These are phyloP conservation scores for Nitzschia inconspicua DNA, from an alignment of 108 stramenopile species.

Conservation along the genomic window DNA sequence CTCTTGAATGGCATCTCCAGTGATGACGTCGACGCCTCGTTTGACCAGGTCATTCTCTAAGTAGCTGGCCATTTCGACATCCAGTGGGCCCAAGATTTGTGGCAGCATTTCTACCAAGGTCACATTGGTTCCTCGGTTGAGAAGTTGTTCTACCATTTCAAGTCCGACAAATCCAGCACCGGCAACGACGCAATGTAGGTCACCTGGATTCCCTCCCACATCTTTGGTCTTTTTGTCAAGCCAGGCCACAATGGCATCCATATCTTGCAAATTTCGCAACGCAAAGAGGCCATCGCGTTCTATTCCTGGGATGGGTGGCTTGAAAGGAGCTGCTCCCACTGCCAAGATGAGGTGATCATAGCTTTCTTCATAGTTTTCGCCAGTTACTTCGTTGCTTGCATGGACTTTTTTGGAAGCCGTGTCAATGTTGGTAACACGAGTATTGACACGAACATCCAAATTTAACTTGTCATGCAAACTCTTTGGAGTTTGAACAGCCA, in stretches of 20 bases:
- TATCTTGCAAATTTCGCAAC: conserved; percentile 65
- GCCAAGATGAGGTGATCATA: conserved; percentile 67
- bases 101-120: conserved; percentile 66
- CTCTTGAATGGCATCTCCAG: conserved; percentile 52
- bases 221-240: conserved; percentile 26
- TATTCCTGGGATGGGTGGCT: conserved; percentile 71
- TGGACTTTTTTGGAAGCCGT: conserved; percentile 35
- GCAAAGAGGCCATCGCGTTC: conserved; percentile 52
- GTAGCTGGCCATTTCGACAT: conserved; percentile 64
- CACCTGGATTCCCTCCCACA: conserved; percentile 26
- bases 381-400: conserved; percentile 28
- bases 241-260: conserved; percentile 59
- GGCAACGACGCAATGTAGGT: conserved; percentile 62
- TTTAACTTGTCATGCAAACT: conserved; percentile 47
- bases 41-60: conserved; percentile 44
- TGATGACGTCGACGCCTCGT: conserved; percentile 52
- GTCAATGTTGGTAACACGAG: conserved; percentile 46
- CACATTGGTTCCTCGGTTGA: conserved; percentile 49
- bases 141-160: conserved; percentile 75
- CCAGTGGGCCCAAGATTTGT: conserved; percentile 58
- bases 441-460: conserved; percentile 62
- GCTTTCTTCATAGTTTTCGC: conserved; percentile 15
- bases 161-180: conserved; percentile 71
- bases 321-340: conserved; percentile 63
- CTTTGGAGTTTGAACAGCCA: conserved; percentile 69